Conservation (phyloP, 2,329 filamentous ascomycete species). For the Phaeosphaeria sp. region DNA sequence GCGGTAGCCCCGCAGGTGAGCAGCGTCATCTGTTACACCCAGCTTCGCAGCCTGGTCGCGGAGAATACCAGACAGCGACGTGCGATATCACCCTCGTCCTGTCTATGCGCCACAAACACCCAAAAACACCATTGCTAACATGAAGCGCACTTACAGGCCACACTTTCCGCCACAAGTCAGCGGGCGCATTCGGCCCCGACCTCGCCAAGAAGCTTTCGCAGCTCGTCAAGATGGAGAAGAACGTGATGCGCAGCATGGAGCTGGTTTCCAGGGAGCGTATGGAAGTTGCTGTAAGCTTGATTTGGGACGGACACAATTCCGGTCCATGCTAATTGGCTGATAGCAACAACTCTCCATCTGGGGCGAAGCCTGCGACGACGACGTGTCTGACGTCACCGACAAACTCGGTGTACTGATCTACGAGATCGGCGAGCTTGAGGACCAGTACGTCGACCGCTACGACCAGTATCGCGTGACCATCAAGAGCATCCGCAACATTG, state of each 20-base stretch:
- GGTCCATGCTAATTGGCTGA: slow-evolving; percentile 21
- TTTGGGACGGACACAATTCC: slow-evolving; percentile 3
- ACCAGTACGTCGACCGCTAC: slow-evolving; percentile 98
- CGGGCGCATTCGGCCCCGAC: slow-evolving; percentile 81
- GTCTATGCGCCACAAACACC: not conserved
- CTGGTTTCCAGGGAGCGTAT: slow-evolving; percentile 93
- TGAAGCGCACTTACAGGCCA: slow-evolving; percentile 59
- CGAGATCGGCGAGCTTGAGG: slow-evolving; percentile 97
- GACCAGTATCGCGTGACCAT: slow-evolving; percentile 99
- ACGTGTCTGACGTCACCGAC: slow-evolving; percentile 98
- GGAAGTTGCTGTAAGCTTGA: slow-evolving; percentile 86
- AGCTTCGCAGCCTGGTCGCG: not conserved
- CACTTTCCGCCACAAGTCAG: slow-evolving; percentile 74
- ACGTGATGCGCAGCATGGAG: slow-evolving; percentile 98
- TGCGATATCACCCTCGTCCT: not conserved
- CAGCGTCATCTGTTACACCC: not conserved
- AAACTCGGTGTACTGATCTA: slow-evolving; percentile 98
- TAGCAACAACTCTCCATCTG: slow-evolving; percentile 99
- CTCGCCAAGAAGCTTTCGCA: slow-evolving; percentile 97
- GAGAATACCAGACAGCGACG: not conserved
- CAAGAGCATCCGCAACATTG: slow-evolving; percentile 99
- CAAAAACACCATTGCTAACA: slow-evolving; percentile 12
- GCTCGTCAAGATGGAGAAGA: slow-evolving; percentile 99
- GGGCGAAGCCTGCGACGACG: slow-evolving; percentile 94
- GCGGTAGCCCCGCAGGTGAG: not conserved